Percentiles rank a stretch among this genome's conserved stretches.
phyloP scores from a whole-genome alignment of 345 rosid species.

The Citrus glauca region DNA sequence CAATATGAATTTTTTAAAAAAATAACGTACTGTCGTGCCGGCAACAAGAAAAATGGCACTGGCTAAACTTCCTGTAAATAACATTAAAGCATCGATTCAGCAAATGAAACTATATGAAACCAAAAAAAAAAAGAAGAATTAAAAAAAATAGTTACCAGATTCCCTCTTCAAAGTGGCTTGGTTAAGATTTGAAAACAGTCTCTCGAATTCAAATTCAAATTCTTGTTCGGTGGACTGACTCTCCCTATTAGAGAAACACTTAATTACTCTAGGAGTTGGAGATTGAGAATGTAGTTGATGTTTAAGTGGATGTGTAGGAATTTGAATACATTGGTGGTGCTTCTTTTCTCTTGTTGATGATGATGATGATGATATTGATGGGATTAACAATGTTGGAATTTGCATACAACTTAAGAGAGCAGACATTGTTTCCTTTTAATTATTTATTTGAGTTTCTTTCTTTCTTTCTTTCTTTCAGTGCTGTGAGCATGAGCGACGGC shows the following conservation, averaged over 20 bases:
- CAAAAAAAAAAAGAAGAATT: too few relatives aligned
- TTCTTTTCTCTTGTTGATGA: background rate
- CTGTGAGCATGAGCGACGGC: background rate
- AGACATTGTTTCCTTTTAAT: background rate
- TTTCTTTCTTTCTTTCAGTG: background rate
- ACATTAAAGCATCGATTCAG: too few relatives aligned
- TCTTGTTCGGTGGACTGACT: constrained; percentile 22
- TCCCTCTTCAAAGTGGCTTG: constrained; percentile 70
- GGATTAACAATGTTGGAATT: background rate
- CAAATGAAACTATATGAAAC: too few relatives aligned
- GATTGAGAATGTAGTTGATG: background rate
- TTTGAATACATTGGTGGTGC: background rate
- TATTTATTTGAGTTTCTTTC: too few relatives aligned
- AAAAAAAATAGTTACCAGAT: constrained; percentile 42
- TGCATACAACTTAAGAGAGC: background rate
- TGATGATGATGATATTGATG: background rate
- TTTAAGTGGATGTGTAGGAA: background rate
- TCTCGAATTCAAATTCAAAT: constrained; percentile 39
- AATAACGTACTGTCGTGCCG: constrained; percentile 65
- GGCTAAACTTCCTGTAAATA: constrained; percentile 65
- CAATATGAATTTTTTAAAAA: too few relatives aligned
- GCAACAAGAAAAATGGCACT: constrained; percentile 82
- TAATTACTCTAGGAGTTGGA: constrained; percentile 16
- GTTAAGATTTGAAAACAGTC: constrained; percentile 88
- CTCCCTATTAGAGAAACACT: constrained; percentile 40